phyloP scores from a whole-genome alignment of 2,329 filamentous ascomycete species.

The Sarocladium strictum region DNA sequence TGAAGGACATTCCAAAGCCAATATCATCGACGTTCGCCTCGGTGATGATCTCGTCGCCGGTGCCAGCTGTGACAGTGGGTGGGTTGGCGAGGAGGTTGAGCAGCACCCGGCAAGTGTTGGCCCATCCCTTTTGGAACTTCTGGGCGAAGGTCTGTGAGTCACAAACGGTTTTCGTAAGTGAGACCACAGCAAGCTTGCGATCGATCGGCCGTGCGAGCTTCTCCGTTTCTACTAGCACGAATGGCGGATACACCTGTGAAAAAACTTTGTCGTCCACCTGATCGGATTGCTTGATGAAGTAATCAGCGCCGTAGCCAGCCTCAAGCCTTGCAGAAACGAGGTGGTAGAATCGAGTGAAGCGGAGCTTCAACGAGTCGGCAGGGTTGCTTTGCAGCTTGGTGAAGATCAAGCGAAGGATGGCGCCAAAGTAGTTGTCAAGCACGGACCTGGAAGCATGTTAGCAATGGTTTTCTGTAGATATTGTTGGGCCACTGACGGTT shows the following conservation, averaged over 20 bases:
- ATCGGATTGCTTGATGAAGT: conserved; percentile 82
- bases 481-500: conserved; percentile 49
- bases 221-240: conserved; percentile 84
- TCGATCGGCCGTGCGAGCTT: conserved; percentile 83
- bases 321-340: conserved; percentile 75
- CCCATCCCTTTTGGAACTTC: conserved; percentile 85
- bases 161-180: conserved; percentile 84
- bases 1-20: conserved; percentile 91
- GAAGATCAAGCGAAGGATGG: conserved; percentile 77
- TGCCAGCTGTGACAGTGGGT: conserved; percentile 57
- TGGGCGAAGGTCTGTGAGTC: conserved; percentile 79
- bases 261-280: conserved; percentile 75
- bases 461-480: background rate
- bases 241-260: conserved; percentile 74
- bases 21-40: conserved; percentile 94
- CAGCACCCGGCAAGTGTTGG: conserved; percentile 80
- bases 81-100: conserved; percentile 86
- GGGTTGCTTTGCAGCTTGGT: conserved; percentile 63
- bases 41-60: conserved; percentile 69
- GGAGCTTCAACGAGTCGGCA: conserved; percentile 74
- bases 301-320: conserved; percentile 83
- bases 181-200: conserved; percentile 88
- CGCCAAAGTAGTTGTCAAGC: conserved; percentile 70
- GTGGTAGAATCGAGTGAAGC: conserved; percentile 93
- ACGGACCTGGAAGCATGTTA: conserved; percentile 37